phyloP scores from a whole-genome alignment of 768 basidiomycete species.

The Coprinellus aureogranulatus region DNA sequence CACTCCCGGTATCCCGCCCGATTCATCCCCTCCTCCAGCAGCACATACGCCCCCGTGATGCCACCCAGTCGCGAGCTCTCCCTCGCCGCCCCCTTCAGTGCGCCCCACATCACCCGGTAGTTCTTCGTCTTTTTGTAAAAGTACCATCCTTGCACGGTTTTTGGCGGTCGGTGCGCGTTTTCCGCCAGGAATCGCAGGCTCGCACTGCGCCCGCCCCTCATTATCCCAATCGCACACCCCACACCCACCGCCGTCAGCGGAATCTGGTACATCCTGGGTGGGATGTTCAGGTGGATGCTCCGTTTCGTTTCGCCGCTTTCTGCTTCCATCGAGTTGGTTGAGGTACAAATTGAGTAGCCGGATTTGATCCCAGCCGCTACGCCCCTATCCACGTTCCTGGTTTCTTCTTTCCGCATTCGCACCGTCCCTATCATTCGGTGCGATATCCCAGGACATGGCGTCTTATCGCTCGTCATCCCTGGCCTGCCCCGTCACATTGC shows the following conservation, averaged over 20 bases:
- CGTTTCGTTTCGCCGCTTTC: conserved; percentile 16
- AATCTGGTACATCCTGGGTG: conserved; percentile 59
- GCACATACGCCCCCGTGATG: conserved; percentile 42
- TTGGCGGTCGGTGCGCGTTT: conserved; percentile 85
- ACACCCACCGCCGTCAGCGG: conserved; percentile 58
- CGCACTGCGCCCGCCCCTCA: conserved; percentile 70
- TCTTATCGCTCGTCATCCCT: too few relatives aligned
- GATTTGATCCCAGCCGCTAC: too few relatives aligned
- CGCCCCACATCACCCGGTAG: conserved; percentile 76
- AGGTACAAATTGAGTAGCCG: too few relatives aligned
- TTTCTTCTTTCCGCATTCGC: not conserved
- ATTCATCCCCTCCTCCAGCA: conserved; percentile 40
- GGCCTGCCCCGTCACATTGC: too few relatives aligned
- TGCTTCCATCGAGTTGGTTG: conserved; percentile 6
- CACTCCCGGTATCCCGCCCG: conserved; percentile 37
- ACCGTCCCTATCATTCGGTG: not conserved
- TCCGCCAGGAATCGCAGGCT: conserved; percentile 85
- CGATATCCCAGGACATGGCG: too few relatives aligned
- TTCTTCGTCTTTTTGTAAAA: conserved; percentile 97
- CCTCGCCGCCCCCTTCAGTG: conserved; percentile 60
- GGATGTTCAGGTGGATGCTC: conserved; percentile 40
- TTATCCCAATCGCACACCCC: conserved; percentile 68
- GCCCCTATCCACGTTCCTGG: not conserved
- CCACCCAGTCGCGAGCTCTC: conserved; percentile 51
- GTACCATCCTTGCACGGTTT: conserved; percentile 88